phyloP scores from a whole-genome alignment of 2,329 filamentous ascomycete genomes.

The Aphanoascus verrucosus region DNA sequence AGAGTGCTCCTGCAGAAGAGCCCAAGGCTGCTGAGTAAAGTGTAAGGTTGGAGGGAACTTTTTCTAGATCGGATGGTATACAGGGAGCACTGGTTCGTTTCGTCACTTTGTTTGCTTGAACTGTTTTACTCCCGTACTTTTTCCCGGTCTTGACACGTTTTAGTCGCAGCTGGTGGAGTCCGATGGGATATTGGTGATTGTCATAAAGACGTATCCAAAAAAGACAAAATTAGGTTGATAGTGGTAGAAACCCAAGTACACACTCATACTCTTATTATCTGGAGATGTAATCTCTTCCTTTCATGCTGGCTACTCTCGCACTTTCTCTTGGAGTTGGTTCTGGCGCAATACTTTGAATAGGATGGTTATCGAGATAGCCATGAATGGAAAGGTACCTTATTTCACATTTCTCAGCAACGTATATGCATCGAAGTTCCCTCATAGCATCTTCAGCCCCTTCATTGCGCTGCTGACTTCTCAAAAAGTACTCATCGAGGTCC shows the following conservation, averaged over 20 bases:
- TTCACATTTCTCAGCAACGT: too few relatives aligned
- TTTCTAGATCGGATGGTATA: slow-evolving; percentile 17
- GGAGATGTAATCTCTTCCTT: too few relatives aligned
- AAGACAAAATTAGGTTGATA: slow-evolving; percentile 10
- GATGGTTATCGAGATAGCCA: too few relatives aligned
- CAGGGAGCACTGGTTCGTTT: slow-evolving; percentile 13
- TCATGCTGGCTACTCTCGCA: too few relatives aligned
- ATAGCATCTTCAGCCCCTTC: too few relatives aligned
- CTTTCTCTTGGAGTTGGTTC: too few relatives aligned
- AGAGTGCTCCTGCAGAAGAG: slow-evolving; percentile 33
- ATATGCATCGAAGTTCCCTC: too few relatives aligned
- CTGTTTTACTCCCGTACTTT: slow-evolving; percentile 11
- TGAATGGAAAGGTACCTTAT: too few relatives aligned
- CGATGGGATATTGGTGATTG: slow-evolving; percentile 11
- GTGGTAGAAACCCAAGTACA: slow-evolving; percentile 11
- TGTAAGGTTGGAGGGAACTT: slow-evolving; percentile 24
- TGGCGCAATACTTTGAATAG: too few relatives aligned
- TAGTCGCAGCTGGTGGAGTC: slow-evolving; percentile 11
- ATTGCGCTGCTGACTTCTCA: too few relatives aligned
- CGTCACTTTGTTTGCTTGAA: slow-evolving; percentile 10
- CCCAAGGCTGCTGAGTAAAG: slow-evolving; percentile 37
- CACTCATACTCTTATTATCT: not conserved
- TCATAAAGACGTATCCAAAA: slow-evolving; percentile 11
- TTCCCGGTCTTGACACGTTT: slow-evolving; percentile 6
- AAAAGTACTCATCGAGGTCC: too few relatives aligned